A percentile compares a stretch with the other conserved stretches of the same genome.
Evolutionary conservation across 495 filamentous ascomycete genomes (phyloP).

Genomic region (Lophiotrema nucula): DNA sequence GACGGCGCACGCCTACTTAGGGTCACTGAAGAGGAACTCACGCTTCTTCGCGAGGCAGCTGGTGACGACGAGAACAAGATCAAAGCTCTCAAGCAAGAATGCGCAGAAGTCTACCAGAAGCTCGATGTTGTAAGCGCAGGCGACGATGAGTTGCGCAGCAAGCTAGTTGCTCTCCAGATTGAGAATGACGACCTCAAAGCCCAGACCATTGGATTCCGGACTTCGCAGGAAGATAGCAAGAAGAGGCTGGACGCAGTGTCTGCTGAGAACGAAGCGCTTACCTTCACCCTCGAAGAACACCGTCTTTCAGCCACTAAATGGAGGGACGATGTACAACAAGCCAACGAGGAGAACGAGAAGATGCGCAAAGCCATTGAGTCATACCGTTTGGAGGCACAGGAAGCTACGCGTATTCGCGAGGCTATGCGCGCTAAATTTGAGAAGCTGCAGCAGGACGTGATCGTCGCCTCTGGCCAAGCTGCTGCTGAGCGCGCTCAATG

Average conservation of each 20-base stretch:
- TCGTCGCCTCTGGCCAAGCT: conserved; percentile 69
- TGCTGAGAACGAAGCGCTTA: conserved; percentile 58
- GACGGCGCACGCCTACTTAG: conserved; percentile 69
- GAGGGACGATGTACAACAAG: conserved; percentile 54
- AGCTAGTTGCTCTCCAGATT: conserved; percentile 22
- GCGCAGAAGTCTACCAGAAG: conserved; percentile 29
- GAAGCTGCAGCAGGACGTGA: conserved; percentile 80
- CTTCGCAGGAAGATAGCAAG: conserved; percentile 62
- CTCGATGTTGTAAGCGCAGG: conserved; percentile 3
- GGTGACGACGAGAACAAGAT: conserved; percentile 63
- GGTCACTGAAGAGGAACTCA: conserved; percentile 70
- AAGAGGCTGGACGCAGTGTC: conserved; percentile 63
- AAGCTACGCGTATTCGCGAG: conserved; percentile 75
- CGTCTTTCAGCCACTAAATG: conserved; percentile 56
- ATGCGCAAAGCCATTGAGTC: conserved; percentile 62
- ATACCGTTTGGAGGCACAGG: conserved; percentile 74
- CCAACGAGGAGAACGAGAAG: conserved; percentile 54
- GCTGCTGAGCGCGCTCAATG: conserved; percentile 75
- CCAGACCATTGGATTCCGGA: conserved; percentile 60
- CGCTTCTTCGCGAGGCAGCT: conserved; percentile 65
- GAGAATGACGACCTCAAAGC: conserved; percentile 41
- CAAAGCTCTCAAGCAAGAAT: conserved; percentile 42
- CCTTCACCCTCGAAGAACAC: conserved; percentile 62
- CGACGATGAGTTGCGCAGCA: conserved; percentile 17
- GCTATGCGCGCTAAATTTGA: conserved; percentile 77